Conservation (phyloP, 2,329 filamentous ascomycete genomes). For the Basipetospora chlamydospora region DNA sequence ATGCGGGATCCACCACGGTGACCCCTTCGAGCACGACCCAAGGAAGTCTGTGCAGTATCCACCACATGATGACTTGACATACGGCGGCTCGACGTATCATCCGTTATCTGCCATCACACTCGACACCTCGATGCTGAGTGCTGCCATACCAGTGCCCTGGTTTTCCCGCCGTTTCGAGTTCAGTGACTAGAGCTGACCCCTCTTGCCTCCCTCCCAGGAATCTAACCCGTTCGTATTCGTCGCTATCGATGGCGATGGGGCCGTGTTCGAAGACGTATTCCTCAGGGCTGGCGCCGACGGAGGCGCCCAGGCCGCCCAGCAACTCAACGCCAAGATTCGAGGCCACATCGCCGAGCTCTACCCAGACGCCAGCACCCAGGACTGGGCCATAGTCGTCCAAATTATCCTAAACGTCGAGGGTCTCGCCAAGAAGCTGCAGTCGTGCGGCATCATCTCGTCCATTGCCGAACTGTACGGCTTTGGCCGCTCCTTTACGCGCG, state of each 20-base stretch:
- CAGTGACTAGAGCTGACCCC: too few relatives aligned
- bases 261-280: constrained; percentile 18
- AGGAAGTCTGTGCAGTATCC: too few relatives aligned
- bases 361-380: constrained; percentile 14
- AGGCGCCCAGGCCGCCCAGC: constrained; percentile 17
- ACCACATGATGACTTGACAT: too few relatives aligned
- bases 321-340: constrained; percentile 13
- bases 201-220: too few relatives aligned
- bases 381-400: constrained; percentile 19
- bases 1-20: too few relatives aligned
- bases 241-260: constrained; percentile 21
- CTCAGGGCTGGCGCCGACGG: constrained; percentile 17
- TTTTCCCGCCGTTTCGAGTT: too few relatives aligned
- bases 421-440: constrained; percentile 15
- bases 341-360: constrained; percentile 12
- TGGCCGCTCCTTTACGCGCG: constrained; percentile 21
- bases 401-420: constrained; percentile 19
- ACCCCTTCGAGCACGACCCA: too few relatives aligned
- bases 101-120: too few relatives aligned
- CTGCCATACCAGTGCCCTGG: too few relatives aligned
- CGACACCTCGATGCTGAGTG: too few relatives aligned
- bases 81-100: too few relatives aligned
- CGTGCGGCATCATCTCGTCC: constrained; percentile 12
- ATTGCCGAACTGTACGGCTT: constrained; percentile 16
- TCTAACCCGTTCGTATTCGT: constrained; percentile 18